Percentiles rank a stretch among this genome's conserved stretches.
These are phyloP conservation scores for Trichoderma pleuroti DNA, from an alignment of 2,329 filamentous ascomycete species.

Conservation along the genomic window DNA sequence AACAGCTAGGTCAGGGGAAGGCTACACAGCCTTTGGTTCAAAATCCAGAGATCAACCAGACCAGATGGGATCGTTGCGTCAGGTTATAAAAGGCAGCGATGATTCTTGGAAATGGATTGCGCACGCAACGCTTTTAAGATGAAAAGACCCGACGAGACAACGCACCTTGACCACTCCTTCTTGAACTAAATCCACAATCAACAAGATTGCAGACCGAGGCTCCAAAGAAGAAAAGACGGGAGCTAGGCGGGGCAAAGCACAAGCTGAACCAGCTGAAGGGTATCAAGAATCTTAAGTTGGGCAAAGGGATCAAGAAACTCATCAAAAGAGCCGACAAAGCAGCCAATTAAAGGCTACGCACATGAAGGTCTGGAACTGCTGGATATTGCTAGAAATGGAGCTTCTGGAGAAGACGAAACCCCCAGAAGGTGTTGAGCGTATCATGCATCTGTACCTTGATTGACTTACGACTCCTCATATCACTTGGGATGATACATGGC, in stretches of 20 bases:
- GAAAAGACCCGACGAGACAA: not conserved
- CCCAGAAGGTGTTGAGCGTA: constrained; percentile 56
- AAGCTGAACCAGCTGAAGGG: not conserved
- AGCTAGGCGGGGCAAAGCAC: not conserved
- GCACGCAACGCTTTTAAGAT: not conserved
- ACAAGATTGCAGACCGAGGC: not conserved
- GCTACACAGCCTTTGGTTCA: too few relatives aligned
- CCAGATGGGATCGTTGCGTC: not conserved
- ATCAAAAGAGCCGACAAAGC: not conserved
- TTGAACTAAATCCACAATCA: not conserved
- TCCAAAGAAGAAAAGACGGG: not conserved
- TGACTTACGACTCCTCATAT: constrained; percentile 65
- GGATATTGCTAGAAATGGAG: constrained; percentile 68
- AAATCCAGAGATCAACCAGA: not conserved
- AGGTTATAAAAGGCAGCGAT: not conserved
- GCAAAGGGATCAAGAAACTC: not conserved
- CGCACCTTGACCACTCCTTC: not conserved
- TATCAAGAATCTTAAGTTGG: not conserved
- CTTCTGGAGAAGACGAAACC: constrained; percentile 57
- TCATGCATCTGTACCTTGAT: constrained; percentile 66
- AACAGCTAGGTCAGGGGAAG: too few relatives aligned
- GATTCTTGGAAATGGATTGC: not conserved
- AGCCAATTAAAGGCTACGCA: not conserved
- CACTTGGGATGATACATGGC: constrained; percentile 71
- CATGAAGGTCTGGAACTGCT: constrained; percentile 65